Evolutionary conservation across 768 basidiomycete species (phyloP).

Genomic region (Phanerochaete carnosa): DNA sequence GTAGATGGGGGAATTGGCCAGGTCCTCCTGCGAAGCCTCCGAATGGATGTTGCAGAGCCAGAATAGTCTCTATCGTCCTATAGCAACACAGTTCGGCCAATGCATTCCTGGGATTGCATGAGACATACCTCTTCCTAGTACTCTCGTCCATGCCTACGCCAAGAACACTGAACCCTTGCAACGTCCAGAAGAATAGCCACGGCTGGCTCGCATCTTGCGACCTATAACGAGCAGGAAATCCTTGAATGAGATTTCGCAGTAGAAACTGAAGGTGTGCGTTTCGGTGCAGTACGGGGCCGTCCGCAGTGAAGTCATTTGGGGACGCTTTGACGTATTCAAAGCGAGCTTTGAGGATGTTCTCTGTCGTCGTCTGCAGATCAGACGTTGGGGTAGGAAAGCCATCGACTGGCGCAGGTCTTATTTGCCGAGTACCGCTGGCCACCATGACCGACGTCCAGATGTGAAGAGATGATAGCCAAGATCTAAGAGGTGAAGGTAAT

Average conservation of each 20-base stretch:
- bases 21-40: slow-evolving; percentile 95
- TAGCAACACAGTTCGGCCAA: not conserved
- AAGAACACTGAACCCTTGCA: slow-evolving; percentile 78
- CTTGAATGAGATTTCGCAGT: slow-evolving; percentile 65
- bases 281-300: slow-evolving; percentile 46
- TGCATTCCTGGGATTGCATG: not conserved
- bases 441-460: not conserved
- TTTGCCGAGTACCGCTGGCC: too few relatives aligned
- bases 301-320: not conserved
- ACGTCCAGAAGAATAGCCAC: slow-evolving; percentile 92
- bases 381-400: slow-evolving; percentile 64
- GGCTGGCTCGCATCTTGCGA: slow-evolving; percentile 93
- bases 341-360: slow-evolving; percentile 57
- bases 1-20: slow-evolving; percentile 80
- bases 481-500: not conserved
- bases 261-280: slow-evolving; percentile 75
- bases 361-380: slow-evolving; percentile 57
- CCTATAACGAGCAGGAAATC: slow-evolving; percentile 75
- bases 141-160: slow-evolving; percentile 76
- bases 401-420: slow-evolving; percentile 47
- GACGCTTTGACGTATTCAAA: slow-evolving; percentile 33
- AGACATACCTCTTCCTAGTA: slow-evolving; percentile 68
- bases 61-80: slow-evolving; percentile 78
- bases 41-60: slow-evolving; percentile 77
- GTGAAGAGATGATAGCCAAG: not conserved